Percentiles rank a stretch among this genome's conserved stretches.
These are phyloP conservation scores for Calonectria montana DNA, from an alignment of 2,329 filamentous ascomycete species.

Conservation along the genomic window DNA sequence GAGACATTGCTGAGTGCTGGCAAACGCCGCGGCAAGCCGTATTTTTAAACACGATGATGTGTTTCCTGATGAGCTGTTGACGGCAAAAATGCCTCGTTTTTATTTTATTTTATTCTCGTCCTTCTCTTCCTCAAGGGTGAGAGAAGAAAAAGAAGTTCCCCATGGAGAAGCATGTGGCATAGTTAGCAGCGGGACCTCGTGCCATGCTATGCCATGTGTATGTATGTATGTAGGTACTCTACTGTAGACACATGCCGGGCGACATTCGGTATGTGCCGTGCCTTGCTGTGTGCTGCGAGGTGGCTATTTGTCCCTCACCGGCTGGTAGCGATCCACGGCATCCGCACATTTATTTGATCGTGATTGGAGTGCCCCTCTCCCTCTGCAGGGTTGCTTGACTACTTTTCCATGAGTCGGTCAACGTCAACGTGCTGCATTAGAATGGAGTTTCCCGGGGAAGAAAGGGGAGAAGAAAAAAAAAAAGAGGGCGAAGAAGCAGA, in stretches of 20 bases:
- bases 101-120: neutral
- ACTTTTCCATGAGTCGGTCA: constrained; percentile 12
- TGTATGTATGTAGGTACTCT: neutral
- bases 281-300: neutral
- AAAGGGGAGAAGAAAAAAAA: too few relatives aligned
- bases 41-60: neutral
- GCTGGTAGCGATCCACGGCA: neutral
- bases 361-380: neutral
- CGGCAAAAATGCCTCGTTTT: constrained; percentile 10
- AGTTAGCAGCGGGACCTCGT: neutral
- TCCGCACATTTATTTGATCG: neutral
- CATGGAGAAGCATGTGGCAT: neutral
- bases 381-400: neutral
- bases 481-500: neutral
- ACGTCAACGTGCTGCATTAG: neutral
- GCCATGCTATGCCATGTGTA: neutral
- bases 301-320: neutral
- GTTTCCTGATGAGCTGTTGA: neutral
- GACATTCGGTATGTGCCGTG: constrained; percentile 2
- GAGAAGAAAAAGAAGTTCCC: neutral
- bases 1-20: neutral
- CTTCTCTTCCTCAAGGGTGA: neutral
- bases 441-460: neutral
- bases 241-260: neutral
- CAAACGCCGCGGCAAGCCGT: neutral